phyloP scores from a whole-genome alignment of 106 monocot species.

The Amphibolis antarctica region DNA sequence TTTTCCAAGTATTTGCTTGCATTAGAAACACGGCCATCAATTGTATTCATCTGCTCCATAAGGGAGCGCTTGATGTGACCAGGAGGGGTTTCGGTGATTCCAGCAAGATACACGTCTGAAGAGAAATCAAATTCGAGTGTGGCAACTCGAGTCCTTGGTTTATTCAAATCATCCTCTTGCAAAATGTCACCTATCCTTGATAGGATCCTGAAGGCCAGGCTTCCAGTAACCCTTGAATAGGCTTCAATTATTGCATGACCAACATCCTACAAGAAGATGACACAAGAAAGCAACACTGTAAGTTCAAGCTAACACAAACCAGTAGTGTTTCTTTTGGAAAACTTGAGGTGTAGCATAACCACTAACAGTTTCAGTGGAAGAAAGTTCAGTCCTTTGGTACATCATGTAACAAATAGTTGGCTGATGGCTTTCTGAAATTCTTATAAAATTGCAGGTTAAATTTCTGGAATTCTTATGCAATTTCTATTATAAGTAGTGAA shows the following conservation, averaged over 20 bases:
- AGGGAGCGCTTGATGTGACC: constrained; percentile 70
- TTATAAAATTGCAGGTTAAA: too few relatives aligned
- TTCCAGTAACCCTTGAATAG: constrained; percentile 74
- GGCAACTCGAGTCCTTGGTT: constrained; percentile 60
- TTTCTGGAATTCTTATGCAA: too few relatives aligned
- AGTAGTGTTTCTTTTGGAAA: too few relatives aligned
- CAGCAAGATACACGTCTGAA: constrained; percentile 74
- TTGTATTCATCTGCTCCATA: constrained; percentile 73
- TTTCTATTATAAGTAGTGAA: too few relatives aligned
- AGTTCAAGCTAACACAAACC: not conserved
- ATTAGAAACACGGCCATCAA: constrained; percentile 25
- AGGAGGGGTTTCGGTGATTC: constrained; percentile 68
- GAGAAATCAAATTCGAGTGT: constrained; percentile 71
- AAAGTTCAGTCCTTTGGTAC: too few relatives aligned
- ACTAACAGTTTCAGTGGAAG: too few relatives aligned
- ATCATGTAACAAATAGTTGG: too few relatives aligned
- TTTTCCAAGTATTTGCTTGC: constrained; percentile 11
- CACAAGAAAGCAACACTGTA: not conserved
- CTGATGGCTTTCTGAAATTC: too few relatives aligned
- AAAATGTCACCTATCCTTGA: constrained; percentile 79
- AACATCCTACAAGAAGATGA: constrained; percentile 43
- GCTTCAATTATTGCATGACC: constrained; percentile 75
- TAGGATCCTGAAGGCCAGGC: constrained; percentile 76
- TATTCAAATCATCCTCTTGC: constrained; percentile 81
- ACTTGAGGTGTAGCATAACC: too few relatives aligned